Percentiles rank a stretch among this genome's conserved stretches.
phyloP scores from a whole-genome alignment of 768 basidiomycete species.

The Leccinum variicolor region DNA sequence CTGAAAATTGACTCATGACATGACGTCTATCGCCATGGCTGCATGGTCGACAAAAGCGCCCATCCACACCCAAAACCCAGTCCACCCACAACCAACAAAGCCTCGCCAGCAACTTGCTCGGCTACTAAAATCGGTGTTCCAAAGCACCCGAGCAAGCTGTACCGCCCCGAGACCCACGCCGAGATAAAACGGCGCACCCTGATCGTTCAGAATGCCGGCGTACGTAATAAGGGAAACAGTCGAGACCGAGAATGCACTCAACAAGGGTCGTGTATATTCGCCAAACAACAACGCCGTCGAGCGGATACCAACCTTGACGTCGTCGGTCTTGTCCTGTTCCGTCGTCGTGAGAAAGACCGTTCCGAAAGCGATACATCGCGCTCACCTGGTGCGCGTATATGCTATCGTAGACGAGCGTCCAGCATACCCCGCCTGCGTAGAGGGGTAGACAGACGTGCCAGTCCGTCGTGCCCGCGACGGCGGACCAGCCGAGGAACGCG shows the following conservation, averaged over 20 bases:
- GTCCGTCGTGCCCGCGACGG: conserved; percentile 75
- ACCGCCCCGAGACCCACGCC: conserved; percentile 69
- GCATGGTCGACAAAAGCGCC: conserved; percentile 73
- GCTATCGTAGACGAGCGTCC: conserved; percentile 96
- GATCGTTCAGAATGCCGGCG: conserved; percentile 77
- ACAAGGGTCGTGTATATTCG: conserved; percentile 67
- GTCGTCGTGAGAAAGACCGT: background rate
- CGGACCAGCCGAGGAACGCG: conserved; percentile 92
- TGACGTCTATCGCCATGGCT: conserved; percentile 12
- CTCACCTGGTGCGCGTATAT: conserved; percentile 95
- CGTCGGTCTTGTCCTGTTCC: conserved; percentile 85
- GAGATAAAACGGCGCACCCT: conserved; percentile 75
- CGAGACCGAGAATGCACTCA: conserved; percentile 68
- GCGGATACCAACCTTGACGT: conserved; percentile 81
- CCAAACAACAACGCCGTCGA: conserved; percentile 95
- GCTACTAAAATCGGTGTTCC: conserved; percentile 69
- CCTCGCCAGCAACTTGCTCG: conserved; percentile 86
- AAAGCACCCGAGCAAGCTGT: conserved; percentile 77
- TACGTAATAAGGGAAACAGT: conserved; percentile 72
- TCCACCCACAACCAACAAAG: conserved; percentile 84
- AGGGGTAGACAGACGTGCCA: conserved; percentile 85
- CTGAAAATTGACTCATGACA: background rate
- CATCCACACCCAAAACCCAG: conserved; percentile 85
- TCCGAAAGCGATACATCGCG: too few relatives aligned
- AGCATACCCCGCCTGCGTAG: conserved; percentile 85